phyloP scores from a whole-genome alignment of 2,329 filamentous ascomycete species.

The Fusarium nurragi region DNA sequence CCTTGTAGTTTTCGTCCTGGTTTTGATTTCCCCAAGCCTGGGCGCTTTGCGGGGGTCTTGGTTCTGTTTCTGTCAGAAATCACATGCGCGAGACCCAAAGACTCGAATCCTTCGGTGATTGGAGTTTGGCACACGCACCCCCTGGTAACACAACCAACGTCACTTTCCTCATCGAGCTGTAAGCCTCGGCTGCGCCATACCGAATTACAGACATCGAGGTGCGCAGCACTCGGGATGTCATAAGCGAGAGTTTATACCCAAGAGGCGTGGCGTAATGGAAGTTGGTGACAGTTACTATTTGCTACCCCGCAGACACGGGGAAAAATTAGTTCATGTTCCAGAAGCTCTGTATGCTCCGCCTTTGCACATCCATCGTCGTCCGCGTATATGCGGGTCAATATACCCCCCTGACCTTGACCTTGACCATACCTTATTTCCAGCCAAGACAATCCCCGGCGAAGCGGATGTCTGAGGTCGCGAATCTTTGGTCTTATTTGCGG shows the following conservation, averaged over 20 bases:
- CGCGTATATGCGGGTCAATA: constrained; percentile 19
- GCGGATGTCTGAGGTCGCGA: constrained; percentile 9
- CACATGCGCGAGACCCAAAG: constrained; percentile 9
- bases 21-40: constrained; percentile 11
- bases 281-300: constrained; percentile 13
- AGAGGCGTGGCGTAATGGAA: not conserved
- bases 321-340: constrained; percentile 22
- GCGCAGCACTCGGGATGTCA: constrained; percentile 10
- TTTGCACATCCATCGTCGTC: not conserved
- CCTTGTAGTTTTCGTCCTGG: not conserved
- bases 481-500: not conserved
- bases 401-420: not conserved
- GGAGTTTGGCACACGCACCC: not conserved
- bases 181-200: constrained; percentile 30
- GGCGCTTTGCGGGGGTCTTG: constrained; percentile 26
- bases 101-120: not conserved
- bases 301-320: constrained; percentile 14
- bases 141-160: constrained; percentile 11
- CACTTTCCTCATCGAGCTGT: constrained; percentile 14
- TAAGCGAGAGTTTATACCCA: constrained; percentile 1
- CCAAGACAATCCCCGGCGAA: constrained; percentile 28
- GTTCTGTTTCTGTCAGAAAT: not conserved
- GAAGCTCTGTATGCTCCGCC: constrained; percentile 19
- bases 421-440: constrained; percentile 28
- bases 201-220: constrained; percentile 31